Percentiles rank a stretch among this genome's conserved stretches.
Conservation (phyloP, 2,329 filamentous ascomycete species). For the Akanthomyces lecanii region DNA sequence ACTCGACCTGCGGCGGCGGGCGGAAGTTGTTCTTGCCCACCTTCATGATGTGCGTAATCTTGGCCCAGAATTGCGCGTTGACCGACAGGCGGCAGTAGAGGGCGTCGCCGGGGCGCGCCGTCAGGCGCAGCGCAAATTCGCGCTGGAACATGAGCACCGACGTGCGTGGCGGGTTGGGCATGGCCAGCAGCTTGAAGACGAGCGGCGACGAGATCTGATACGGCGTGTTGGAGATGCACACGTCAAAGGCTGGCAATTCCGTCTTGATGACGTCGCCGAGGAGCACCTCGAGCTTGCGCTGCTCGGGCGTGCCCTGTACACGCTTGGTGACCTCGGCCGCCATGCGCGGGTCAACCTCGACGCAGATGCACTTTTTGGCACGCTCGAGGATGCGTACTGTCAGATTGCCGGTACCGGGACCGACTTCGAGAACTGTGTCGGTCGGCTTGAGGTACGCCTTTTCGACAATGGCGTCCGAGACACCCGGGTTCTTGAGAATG, state of each 20-base stretch:
- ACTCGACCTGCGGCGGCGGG: slow-evolving; percentile 89
- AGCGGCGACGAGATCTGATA: slow-evolving; percentile 86
- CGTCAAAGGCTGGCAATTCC: slow-evolving; percentile 69
- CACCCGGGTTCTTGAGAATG: slow-evolving; percentile 87
- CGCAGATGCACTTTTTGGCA: slow-evolving; percentile 74
- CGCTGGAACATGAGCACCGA: slow-evolving; percentile 96
- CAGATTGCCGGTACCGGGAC: slow-evolving; percentile 83
- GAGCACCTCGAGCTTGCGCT: slow-evolving; percentile 80
- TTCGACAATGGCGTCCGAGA: slow-evolving; percentile 63
- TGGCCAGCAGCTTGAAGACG: slow-evolving; percentile 82
- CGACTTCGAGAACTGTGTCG: slow-evolving; percentile 86
- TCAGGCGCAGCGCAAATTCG: slow-evolving; percentile 87
- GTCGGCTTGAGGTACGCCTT: slow-evolving; percentile 90
- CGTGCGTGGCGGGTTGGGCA: slow-evolving; percentile 74
- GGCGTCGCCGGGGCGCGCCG: slow-evolving; percentile 81
- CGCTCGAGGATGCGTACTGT: slow-evolving; percentile 86
- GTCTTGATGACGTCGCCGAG: slow-evolving; percentile 88
- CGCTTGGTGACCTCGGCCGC: slow-evolving; percentile 91
- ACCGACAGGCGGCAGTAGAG: slow-evolving; percentile 88
- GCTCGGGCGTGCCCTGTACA: slow-evolving; percentile 82
- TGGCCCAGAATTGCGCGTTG: slow-evolving; percentile 85
- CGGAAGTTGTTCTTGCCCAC: slow-evolving; percentile 96
- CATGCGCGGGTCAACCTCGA: slow-evolving; percentile 96
- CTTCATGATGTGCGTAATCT: slow-evolving; percentile 73
- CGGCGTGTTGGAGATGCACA: slow-evolving; percentile 68